Base-by-base conservation (phyloP, 208 protist species). In the Leishmania major region DNA sequence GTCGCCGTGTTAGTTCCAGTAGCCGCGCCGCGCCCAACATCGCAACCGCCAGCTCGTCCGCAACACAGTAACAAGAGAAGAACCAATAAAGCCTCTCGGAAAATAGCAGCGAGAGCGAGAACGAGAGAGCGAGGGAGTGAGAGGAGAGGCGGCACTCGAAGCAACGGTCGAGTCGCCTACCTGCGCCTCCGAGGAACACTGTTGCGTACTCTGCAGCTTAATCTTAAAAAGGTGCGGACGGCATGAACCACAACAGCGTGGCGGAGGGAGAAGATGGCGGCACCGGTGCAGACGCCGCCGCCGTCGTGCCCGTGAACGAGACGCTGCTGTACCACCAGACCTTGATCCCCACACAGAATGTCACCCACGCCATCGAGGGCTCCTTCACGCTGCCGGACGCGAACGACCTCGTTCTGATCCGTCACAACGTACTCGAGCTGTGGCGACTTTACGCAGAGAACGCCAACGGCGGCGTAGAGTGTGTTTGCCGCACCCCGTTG, bases 251-350 rank as follows among this genome's bases (percentile, higher is more conserved):
- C 77, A 73, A 73, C 45, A 64, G 47, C 43, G 60, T 40, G 17
- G 59, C 47, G 28, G 77, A 71, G 40, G 45, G 47, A 13, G 43
- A 40, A 8, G 55, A 67, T n/a, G 55, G 59, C 45, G 40, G 25
- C 60, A 43, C 17, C 31, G 73, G 37, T n/a, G 62, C 51, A 15
- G 77, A 45, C 77, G 47, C 67, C 35, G 77, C 62, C 35, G 43
- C 73, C 40, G 72, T 83, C 19, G 43, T 47, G 15, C 47, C 66
- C 6, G 47, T 64, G 43, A 95, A 94, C 80, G 85, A 84, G 35
- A 82, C 83, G 28, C 75, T 97, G 2, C 83, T 96, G 66, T 97
- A 96, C 76, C 94, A 97, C 79, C 94, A 97, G 69, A 95, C 92
- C 1, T 87, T 97, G 11, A 95, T 97, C 51, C 90, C 92, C 7